phyloP scores from a whole-genome alignment of 495 filamentous ascomycete genomes.

The Jackrogersella minutella region DNA sequence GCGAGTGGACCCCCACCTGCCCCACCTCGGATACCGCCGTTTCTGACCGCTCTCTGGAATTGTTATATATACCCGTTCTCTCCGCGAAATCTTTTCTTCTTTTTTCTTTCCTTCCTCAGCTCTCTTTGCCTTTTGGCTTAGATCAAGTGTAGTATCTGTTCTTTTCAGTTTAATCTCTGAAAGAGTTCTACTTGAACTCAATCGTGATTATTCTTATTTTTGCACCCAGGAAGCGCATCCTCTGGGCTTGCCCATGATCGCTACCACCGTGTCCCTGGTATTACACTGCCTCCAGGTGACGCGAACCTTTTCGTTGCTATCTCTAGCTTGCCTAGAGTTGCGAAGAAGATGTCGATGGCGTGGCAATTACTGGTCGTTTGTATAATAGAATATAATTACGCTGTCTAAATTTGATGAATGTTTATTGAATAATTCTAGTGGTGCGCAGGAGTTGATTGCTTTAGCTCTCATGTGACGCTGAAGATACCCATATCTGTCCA shows the following conservation, averaged over 20 bases:
- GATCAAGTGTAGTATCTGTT: conserved; percentile 99
- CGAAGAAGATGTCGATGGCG: conserved; percentile 65
- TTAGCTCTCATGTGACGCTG: not conserved
- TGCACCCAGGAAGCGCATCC: conserved; percentile 61
- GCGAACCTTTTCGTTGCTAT: conserved; percentile 72
- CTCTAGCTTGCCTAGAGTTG: conserved; percentile 62
- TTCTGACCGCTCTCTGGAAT: not conserved
- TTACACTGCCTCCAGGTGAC: conserved; percentile 87
- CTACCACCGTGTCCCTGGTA: conserved; percentile 82
- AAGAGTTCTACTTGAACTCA: conserved; percentile 71
- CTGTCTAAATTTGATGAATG: no score
- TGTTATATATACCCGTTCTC: conserved; percentile 41
- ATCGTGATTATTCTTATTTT: conserved; percentile 90
- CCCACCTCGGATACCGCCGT: conserved; percentile 21
- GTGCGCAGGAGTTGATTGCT: no score
- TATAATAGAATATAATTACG: no score
- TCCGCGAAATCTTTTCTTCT: conserved; percentile 39
- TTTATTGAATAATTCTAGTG: no score
- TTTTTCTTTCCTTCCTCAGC: conserved; percentile 53
- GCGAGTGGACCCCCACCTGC: not conserved
- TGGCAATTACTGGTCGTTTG: not conserved
- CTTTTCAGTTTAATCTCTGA: conserved; percentile 96
- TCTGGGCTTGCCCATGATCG: conserved; percentile 85
- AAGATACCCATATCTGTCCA: no score
- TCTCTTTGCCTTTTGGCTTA: conserved; percentile 80